Evolutionary conservation across 139 green algal genomes (phyloP).

Genomic region (Micromonas pusilla): DNA sequence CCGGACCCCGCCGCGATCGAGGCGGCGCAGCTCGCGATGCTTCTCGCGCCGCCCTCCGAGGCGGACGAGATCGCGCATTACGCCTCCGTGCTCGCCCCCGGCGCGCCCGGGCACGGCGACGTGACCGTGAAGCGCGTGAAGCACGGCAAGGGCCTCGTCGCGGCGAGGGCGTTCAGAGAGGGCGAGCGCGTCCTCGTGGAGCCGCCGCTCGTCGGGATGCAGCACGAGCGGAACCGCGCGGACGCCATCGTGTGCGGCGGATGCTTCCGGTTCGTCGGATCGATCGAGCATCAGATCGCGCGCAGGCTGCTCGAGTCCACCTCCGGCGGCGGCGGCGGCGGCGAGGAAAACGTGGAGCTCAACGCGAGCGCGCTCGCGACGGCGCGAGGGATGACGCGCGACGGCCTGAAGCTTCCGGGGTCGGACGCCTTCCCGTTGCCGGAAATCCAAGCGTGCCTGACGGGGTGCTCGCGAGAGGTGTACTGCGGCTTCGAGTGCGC

Average conservation of each 20-base stretch:
- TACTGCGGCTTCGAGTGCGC: no score
- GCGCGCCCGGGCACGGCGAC: background rate
- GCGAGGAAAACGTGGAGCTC: background rate
- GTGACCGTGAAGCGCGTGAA: background rate
- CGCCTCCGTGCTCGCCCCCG: background rate
- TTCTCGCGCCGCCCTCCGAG: background rate
- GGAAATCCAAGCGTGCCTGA: background rate
- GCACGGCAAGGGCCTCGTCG: background rate
- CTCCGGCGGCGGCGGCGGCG: constrained; percentile 4
- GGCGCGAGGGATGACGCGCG: constrained; percentile 5
- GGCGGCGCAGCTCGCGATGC: background rate
- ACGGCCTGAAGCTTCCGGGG: constrained; percentile 17
- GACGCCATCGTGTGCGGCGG: background rate
- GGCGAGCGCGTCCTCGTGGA: constrained; percentile 10
- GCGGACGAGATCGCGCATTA: background rate
- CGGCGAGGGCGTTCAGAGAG: background rate
- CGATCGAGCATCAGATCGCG: constrained; percentile 15
- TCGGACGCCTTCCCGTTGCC: background rate
- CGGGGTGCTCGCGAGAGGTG: background rate
- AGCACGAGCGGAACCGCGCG: constrained; percentile 11
- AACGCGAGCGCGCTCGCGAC: background rate
- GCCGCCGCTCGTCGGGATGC: background rate
- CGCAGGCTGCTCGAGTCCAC: constrained; percentile 7
- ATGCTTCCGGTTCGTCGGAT: constrained; percentile 26
- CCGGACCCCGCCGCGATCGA: background rate